Percentiles rank a stretch among this genome's conserved stretches.
These are phyloP conservation scores for Hypoxylon rubiginosum DNA, from an alignment of 2,329 filamentous ascomycete species.

Conservation along the genomic window DNA sequence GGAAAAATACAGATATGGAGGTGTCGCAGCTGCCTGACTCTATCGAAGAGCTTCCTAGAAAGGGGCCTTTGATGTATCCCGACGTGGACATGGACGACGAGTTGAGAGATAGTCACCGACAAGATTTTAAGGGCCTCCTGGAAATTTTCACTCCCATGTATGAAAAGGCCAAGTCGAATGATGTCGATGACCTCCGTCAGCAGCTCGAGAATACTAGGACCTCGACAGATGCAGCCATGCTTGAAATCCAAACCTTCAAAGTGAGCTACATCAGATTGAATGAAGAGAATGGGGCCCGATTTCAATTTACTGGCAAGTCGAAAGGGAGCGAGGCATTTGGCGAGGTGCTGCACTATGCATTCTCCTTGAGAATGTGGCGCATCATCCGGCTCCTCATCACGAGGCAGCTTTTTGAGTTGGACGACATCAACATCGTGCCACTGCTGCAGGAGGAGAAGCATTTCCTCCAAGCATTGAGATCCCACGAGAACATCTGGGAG, in stretches of 20 bases:
- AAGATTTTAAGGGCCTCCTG: not conserved
- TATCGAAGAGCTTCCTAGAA: not conserved
- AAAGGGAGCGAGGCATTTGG: not conserved
- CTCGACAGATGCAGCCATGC: not conserved
- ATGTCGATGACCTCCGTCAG: not conserved
- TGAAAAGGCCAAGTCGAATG: not conserved
- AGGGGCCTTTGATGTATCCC: conserved; percentile 27
- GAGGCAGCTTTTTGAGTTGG: conserved; percentile 14
- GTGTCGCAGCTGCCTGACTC: not conserved
- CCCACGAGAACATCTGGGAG: conserved; percentile 39
- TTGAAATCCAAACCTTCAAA: not conserved
- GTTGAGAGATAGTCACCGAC: not conserved
- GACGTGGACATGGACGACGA: conserved; percentile 5
- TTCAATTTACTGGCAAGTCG: not conserved
- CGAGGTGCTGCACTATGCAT: not conserved
- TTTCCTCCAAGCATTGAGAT: conserved; percentile 17
- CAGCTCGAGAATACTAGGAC: not conserved
- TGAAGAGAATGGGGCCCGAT: not conserved
- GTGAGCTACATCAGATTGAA: not conserved
- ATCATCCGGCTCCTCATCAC: conserved; percentile 17
- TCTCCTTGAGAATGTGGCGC: conserved; percentile 4
- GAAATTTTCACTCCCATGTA: not conserved
- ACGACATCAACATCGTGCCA: not conserved
- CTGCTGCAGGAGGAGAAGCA: conserved; percentile 26
- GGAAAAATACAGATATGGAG: not conserved